Percentiles rank a stretch among this genome's conserved stretches.
phyloP scores from a whole-genome alignment of 2,329 filamentous ascomycete genomes.

The Penicillium thymicola region DNA sequence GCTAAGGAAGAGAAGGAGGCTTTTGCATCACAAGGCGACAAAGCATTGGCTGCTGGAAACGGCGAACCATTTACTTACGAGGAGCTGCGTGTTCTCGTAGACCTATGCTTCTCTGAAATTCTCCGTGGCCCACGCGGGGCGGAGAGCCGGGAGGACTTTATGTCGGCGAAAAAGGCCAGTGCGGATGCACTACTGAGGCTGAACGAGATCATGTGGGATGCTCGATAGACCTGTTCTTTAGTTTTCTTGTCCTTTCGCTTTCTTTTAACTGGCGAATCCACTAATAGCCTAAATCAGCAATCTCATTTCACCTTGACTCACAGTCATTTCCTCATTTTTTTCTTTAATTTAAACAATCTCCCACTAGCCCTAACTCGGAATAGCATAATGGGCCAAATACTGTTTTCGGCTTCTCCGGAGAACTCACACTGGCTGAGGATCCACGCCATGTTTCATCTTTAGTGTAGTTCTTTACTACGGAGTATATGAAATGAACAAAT shows the following conservation, averaged over 20 bases:
- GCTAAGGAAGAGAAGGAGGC: slow-evolving; percentile 45
- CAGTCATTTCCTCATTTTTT: slow-evolving; percentile 16
- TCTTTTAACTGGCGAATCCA: neutral
- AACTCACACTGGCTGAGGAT: slow-evolving; percentile 2
- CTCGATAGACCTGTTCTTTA: slow-evolving; percentile 22
- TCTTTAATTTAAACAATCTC: slow-evolving; percentile 16
- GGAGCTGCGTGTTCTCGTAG: slow-evolving; percentile 45
- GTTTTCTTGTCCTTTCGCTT: neutral
- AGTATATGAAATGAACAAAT: neutral
- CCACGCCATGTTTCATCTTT: slow-evolving; percentile 26
- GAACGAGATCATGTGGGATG: slow-evolving; percentile 50
- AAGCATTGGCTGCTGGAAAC: slow-evolving; percentile 37
- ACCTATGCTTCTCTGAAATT: slow-evolving; percentile 46
- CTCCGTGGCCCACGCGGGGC: slow-evolving; percentile 40
- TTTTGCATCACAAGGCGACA: slow-evolving; percentile 34
- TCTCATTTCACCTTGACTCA: slow-evolving; percentile 5
- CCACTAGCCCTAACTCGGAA: slow-evolving; percentile 14
- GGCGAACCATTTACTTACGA: slow-evolving; percentile 47
- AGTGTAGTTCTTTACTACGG: neutral
- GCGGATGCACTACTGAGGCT: slow-evolving; percentile 44
- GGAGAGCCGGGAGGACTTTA: slow-evolving; percentile 45
- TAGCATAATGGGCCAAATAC: slow-evolving; percentile 3
- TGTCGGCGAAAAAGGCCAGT: slow-evolving; percentile 46
- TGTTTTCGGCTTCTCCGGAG: slow-evolving; percentile 16
- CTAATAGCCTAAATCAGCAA: neutral